Evolutionary conservation across 768 basidiomycete species (phyloP).

Genomic region (Astraeus odoratus): DNA sequence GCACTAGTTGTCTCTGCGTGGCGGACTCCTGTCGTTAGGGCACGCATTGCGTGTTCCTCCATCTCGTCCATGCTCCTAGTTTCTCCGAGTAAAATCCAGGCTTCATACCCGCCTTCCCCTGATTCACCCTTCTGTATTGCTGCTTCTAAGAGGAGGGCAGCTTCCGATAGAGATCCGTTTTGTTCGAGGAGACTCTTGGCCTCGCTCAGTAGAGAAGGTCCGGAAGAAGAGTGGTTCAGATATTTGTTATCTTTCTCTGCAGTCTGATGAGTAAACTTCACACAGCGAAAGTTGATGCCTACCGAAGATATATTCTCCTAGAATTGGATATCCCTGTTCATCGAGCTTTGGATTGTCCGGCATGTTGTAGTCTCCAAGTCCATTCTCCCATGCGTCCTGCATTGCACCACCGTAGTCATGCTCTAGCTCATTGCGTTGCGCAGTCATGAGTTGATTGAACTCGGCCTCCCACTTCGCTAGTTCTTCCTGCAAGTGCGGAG

Average conservation of each 20-base stretch:
- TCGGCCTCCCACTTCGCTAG: constrained; percentile 79
- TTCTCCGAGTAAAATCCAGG: constrained; percentile 91
- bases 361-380: constrained; percentile 36
- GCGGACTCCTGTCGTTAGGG: constrained; percentile 65
- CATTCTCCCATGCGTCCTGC: constrained; percentile 58
- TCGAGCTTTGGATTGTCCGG: constrained; percentile 45
- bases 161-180: constrained; percentile 85
- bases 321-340: constrained; percentile 68
- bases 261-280: constrained; percentile 2
- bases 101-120: constrained; percentile 77
- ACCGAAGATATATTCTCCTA: constrained; percentile 77
- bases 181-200: constrained; percentile 72
- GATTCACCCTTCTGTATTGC: constrained; percentile 79
- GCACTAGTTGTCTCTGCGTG: constrained; percentile 57
- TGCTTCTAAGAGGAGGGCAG: constrained; percentile 81
- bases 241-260: constrained; percentile 71
- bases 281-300: constrained; percentile 16
- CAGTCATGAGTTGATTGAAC: constrained; percentile 70
- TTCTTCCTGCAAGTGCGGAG: constrained; percentile 54
- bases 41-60: constrained; percentile 76
- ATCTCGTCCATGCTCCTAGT: constrained; percentile 86
- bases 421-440: constrained; percentile 60
- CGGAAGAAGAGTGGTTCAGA: constrained; percentile 41
- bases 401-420: constrained; percentile 54
- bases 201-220: constrained; percentile 49